Evolutionary conservation across 1,284 basidiomycete genomes (phyloP).

Genomic region (Malassezia caprae): DNA sequence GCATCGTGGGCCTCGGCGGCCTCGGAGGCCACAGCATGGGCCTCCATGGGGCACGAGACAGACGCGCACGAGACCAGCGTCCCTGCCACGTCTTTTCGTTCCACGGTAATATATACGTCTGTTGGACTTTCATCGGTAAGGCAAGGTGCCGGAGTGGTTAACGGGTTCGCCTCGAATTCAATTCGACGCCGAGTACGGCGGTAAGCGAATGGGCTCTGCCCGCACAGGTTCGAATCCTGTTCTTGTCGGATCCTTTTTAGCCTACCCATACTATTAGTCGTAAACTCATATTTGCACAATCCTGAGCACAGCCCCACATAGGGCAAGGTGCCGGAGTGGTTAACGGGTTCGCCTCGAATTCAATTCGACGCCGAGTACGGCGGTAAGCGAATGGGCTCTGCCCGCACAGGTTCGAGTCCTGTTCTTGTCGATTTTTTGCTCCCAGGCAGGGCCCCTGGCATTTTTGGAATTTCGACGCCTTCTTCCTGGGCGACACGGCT

Average conservation of each 20-base stretch:
- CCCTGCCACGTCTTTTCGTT: not conserved
- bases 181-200: slow-evolving; percentile 12
- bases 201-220: slow-evolving; percentile 20
- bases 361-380: slow-evolving; percentile 14
- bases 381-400: slow-evolving; percentile 20
- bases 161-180: slow-evolving; percentile 19
- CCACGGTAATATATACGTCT: not conserved
- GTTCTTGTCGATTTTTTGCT: slow-evolving; percentile 19
- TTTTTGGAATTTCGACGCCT: not conserved
- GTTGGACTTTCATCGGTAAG: not conserved
- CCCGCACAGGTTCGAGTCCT: slow-evolving; percentile 22
- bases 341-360: slow-evolving; percentile 21
- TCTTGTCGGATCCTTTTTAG: slow-evolving; percentile 6
- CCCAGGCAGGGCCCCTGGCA: not conserved
- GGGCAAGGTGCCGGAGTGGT: slow-evolving; percentile 21
- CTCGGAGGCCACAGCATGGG: not conserved
- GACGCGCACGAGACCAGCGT: not conserved
- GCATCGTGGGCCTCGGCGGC: not conserved
- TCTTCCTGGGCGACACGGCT: not conserved
- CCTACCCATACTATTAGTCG: not conserved
- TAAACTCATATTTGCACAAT: not conserved
- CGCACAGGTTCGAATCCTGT: slow-evolving; percentile 22
- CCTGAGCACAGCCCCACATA: not conserved
- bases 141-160: slow-evolving; percentile 22
- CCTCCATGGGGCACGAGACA: not conserved